Evolutionary conservation across 169 alveolate species (phyloP).

Genomic region (Plasmodium yoelii): DNA sequence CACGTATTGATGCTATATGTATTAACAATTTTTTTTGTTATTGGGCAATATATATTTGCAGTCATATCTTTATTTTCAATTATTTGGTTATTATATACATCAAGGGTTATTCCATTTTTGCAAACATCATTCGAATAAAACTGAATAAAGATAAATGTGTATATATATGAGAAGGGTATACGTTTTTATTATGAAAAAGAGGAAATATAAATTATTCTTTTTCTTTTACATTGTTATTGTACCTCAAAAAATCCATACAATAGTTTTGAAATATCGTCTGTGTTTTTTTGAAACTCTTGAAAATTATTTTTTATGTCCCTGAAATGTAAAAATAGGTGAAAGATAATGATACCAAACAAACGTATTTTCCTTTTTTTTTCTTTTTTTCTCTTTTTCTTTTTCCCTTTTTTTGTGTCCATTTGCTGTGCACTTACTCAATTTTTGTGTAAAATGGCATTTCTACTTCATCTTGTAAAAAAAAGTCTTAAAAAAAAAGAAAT

Average conservation of each 20-base stretch:
- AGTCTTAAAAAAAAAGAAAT: constrained; percentile 14
- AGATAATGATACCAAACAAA: neutral
- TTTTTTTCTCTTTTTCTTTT: neutral
- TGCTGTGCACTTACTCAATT: constrained; percentile 9
- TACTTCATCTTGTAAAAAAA: constrained; percentile 60
- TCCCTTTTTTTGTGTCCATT: neutral
- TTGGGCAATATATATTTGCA: constrained; percentile 67
- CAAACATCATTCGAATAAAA: constrained; percentile 52
- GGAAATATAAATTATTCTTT: no score
- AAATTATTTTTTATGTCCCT: constrained; percentile 45
- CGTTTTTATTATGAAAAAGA: neutral
- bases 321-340: neutral
- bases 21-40: constrained; percentile 66
- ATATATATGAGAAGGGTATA: no score
- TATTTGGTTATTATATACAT: constrained; percentile 66
- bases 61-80: constrained; percentile 74
- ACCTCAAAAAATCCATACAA: constrained; percentile 72
- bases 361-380: neutral
- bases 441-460: constrained; percentile 70
- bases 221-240: constrained; percentile 8
- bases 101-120: constrained; percentile 53
- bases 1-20: constrained; percentile 71
- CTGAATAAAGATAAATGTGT: constrained; percentile 7
- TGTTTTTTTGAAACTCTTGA: constrained; percentile 18
- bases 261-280: constrained; percentile 63